Evolutionary conservation across 371 early-diverging fungal species (phyloP).

Genomic region (Basidiobolus meristosporus): DNA sequence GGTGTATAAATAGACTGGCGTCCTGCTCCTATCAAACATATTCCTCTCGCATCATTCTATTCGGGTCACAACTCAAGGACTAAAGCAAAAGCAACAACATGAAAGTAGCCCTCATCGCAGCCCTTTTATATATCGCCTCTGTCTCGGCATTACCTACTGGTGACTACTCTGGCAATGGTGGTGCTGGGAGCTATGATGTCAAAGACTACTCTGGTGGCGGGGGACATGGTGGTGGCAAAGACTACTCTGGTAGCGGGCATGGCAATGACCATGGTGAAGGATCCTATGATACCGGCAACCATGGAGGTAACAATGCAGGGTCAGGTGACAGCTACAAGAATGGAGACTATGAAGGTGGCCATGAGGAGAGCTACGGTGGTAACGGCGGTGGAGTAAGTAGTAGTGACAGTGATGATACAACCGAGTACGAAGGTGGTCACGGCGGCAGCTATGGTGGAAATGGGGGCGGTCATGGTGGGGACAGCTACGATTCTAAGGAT

Average conservation of each 20-base stretch:
- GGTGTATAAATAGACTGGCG: too few species aligned
- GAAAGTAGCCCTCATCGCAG: too few species aligned
- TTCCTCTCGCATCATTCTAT: too few species aligned
- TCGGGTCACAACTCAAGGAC: too few species aligned
- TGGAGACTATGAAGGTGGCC: background rate
- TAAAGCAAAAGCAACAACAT: too few species aligned
- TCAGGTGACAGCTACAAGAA: background rate
- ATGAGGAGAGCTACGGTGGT: background rate
- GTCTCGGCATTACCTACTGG: too few species aligned
- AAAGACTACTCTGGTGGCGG: too few species aligned
- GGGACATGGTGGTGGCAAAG: background rate
- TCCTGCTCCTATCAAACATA: too few species aligned
- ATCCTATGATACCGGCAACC: background rate
- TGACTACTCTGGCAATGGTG: too few species aligned
- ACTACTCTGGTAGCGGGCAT: background rate
- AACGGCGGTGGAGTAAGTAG: background rate
- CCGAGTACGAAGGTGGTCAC: background rate
- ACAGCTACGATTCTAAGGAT: background rate
- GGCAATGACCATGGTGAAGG: background rate
- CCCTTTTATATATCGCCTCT: too few species aligned
- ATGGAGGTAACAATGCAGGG: background rate
- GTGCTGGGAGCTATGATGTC: background rate
- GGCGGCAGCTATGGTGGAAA: background rate
- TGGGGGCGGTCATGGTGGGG: background rate
- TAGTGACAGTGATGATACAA: background rate